Percentiles rank a stretch among this genome's conserved stretches.
These are phyloP conservation scores for Dictyostelium capitatum DNA, from an alignment of 78 protist species.

Conservation along the genomic window DNA sequence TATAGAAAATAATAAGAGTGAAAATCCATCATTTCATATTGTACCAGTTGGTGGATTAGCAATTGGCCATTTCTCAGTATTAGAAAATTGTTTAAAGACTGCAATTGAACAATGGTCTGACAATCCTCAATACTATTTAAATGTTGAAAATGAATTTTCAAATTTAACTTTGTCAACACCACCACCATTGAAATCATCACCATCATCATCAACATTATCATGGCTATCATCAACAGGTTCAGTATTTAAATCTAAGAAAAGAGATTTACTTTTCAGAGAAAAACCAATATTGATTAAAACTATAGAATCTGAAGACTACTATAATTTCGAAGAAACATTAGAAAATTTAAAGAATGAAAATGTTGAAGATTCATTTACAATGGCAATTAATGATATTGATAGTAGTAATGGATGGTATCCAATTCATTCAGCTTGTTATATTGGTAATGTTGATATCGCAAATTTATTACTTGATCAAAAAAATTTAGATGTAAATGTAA, in stretches of 20 bases:
- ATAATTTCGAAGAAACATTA: background rate
- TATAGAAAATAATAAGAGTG: background rate
- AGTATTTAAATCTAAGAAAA: background rate
- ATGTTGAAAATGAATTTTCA: background rate
- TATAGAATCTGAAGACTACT: conserved; percentile 4
- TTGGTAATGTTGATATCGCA: conserved; percentile 56
- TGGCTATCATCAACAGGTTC: background rate
- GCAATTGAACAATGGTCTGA: conserved; percentile 68
- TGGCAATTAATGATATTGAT: conserved; percentile 19
- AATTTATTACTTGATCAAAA: conserved; percentile 11
- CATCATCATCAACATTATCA: background rate
- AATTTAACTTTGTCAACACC: background rate
- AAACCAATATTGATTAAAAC: conserved; percentile 9
- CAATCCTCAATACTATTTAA: background rate
- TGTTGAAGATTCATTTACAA: background rate
- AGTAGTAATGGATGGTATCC: conserved; percentile 56
- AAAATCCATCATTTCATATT: conserved; percentile 18
- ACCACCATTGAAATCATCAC: background rate
- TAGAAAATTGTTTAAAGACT: conserved; percentile 71
- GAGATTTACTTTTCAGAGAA: background rate
- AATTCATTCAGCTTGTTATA: conserved; percentile 46
- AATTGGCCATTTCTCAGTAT: conserved; percentile 44
- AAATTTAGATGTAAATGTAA: conserved; percentile 34
- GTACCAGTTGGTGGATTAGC: conserved; percentile 79
- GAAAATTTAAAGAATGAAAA: background rate